Evolutionary conservation across 2,329 filamentous ascomycete species (phyloP).

Genomic region (Thelonectria blattea): DNA sequence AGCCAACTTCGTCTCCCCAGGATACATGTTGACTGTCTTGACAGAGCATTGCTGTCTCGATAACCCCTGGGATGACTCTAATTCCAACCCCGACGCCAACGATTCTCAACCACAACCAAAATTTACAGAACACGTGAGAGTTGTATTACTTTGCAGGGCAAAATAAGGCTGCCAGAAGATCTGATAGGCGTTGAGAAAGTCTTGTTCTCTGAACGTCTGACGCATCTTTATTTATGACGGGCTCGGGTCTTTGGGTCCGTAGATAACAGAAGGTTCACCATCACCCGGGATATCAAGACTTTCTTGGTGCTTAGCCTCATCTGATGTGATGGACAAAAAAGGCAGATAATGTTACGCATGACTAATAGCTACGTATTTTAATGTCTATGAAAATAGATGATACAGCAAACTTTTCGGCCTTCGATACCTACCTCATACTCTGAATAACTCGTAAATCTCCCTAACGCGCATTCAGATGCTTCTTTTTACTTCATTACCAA

Average conservation of each 20-base stretch:
- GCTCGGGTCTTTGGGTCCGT: conserved; percentile 81
- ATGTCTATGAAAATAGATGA: too few relatives aligned
- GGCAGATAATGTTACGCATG: too few relatives aligned
- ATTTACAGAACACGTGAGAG: conserved; percentile 88
- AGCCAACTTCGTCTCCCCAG: conserved; percentile 93
- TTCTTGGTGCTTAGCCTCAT: too few relatives aligned
- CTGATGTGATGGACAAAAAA: too few relatives aligned
- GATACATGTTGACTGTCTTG: conserved; percentile 96
- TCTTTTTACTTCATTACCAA: too few relatives aligned
- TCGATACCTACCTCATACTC: too few relatives aligned
- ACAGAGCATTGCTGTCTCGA: conserved; percentile 53
- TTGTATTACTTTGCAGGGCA: conserved; percentile 89
- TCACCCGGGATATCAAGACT: conserved; percentile 59
- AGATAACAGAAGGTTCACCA: conserved; percentile 89
- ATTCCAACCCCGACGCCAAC: conserved; percentile 73
- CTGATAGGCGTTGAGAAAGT: conserved; percentile 93
- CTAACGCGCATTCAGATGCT: too few relatives aligned
- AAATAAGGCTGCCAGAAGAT: conserved; percentile 91
- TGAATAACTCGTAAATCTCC: too few relatives aligned
- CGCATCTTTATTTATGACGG: conserved; percentile 73
- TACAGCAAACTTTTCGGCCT: too few relatives aligned
- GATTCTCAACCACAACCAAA: conserved; percentile 91
- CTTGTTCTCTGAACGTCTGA: conserved; percentile 82
- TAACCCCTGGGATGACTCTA: conserved; percentile 9
- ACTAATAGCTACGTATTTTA: too few relatives aligned